A percentile compares a stretch with the other conserved stretches of the same genome.
Conservation (phyloP, 352 stramenopile genomes). For the Globisporangium canariense region DNA sequence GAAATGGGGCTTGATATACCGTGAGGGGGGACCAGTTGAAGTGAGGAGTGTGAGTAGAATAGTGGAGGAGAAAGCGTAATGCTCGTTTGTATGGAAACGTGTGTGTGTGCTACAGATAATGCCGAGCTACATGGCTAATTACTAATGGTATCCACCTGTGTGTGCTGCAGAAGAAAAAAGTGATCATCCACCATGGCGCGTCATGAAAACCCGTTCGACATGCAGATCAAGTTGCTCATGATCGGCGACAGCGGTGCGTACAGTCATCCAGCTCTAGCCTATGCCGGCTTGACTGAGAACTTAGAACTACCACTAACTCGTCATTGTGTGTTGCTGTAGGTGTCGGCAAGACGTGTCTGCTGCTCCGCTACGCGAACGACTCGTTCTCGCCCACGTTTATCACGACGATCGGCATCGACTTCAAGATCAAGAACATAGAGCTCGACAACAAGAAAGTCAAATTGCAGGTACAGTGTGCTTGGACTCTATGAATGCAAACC, state of each 20-base stretch:
- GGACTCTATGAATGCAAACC: neutral
- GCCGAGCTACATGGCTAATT: neutral
- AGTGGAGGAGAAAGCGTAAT: neutral
- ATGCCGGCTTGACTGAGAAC: neutral
- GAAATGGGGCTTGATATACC: neutral
- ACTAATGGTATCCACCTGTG: constrained; percentile 12
- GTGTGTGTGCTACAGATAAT: neutral
- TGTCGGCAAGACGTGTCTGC: constrained; percentile 86
- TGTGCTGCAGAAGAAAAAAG: constrained; percentile 17
- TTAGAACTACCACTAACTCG: neutral
- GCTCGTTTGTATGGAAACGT: neutral
- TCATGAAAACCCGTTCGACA: constrained; percentile 93
- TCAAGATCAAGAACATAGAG: constrained; percentile 93
- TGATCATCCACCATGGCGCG: constrained; percentile 61
- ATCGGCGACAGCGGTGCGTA: constrained; percentile 94
- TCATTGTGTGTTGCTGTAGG: constrained; percentile 30
- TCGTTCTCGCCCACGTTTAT: constrained; percentile 91
- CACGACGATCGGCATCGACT: constrained; percentile 89
- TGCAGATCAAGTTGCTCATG: constrained; percentile 98
- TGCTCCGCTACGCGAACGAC: constrained; percentile 88
- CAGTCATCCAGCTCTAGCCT: neutral
- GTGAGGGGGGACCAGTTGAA: constrained; percentile 2
- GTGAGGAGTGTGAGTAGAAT: neutral
- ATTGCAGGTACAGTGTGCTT: constrained; percentile 63
- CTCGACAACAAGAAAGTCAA: constrained; percentile 97